Conservation (phyloP, 164 flowering plant species). For the Liquidambar formosana region DNA sequence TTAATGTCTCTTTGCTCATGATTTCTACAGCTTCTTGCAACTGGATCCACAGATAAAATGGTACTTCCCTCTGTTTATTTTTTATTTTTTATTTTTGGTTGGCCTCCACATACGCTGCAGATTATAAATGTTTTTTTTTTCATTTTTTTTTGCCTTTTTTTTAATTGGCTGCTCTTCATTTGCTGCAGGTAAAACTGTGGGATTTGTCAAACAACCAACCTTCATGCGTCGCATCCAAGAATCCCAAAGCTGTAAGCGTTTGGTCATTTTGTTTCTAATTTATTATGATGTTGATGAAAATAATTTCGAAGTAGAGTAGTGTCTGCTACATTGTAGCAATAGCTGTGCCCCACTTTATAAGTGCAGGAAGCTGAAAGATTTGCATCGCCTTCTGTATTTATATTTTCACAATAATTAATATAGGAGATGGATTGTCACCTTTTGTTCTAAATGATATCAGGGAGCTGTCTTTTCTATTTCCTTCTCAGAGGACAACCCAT, state of each 20-base stretch:
- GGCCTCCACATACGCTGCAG: background rate
- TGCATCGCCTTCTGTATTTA: background rate
- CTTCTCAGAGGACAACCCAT: constrained; percentile 76
- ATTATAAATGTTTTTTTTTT: too few species aligned
- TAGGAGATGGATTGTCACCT: background rate
- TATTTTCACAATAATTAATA: background rate
- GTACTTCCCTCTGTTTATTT: constrained; percentile 28
- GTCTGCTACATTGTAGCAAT: background rate
- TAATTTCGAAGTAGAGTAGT: too few species aligned
- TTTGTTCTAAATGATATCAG: constrained; percentile 31
- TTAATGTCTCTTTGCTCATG: background rate
- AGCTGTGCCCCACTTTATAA: background rate
- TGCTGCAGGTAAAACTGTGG: constrained; percentile 81
- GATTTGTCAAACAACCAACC: constrained; percentile 83
- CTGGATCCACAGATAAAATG: constrained; percentile 86
- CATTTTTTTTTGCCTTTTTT: too few species aligned
- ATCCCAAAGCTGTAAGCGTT: constrained; percentile 76
- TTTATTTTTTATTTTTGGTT: background rate
- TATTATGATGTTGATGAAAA: background rate
- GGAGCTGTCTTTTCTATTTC: constrained; percentile 79
- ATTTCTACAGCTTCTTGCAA: constrained; percentile 74
- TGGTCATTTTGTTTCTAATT: background rate
- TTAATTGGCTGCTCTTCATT: background rate
- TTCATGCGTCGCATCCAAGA: constrained; percentile 64
- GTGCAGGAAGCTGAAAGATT: background rate